These are phyloP conservation scores for Solanum sejunctum DNA, from an alignment of 257 asterid species.

Conservation along the genomic window DNA sequence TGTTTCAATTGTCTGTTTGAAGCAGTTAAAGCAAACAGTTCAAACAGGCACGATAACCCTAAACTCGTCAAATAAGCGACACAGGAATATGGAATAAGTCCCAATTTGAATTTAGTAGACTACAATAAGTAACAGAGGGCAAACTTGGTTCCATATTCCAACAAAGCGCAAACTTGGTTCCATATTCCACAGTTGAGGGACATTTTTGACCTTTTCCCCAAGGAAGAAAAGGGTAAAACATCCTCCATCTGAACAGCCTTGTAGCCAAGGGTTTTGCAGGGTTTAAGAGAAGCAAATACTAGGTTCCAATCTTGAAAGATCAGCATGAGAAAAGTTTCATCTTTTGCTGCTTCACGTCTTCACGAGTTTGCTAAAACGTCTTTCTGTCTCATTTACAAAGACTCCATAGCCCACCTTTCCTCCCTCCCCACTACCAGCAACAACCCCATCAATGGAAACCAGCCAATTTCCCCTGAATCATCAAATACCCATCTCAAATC, in stretches of 20 bases:
- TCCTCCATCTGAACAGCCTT: neutral
- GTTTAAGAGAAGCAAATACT: neutral
- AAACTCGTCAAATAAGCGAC: too few relatives aligned
- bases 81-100: too few relatives aligned
- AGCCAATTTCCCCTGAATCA: conserved; percentile 5
- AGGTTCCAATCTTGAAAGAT: neutral
- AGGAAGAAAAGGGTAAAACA: too few relatives aligned
- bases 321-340: conserved; percentile 64
- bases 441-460: neutral
- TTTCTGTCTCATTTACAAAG: conserved; percentile 17
- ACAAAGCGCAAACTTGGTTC: too few relatives aligned
- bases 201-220: too few relatives aligned
- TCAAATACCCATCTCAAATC: conserved; percentile 24
- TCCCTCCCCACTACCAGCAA: neutral
- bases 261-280: conserved; percentile 17
- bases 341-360: conserved; percentile 25
- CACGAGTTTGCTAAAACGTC: conserved; percentile 20
- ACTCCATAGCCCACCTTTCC: conserved; percentile 1
- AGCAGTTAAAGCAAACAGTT: accelerated
- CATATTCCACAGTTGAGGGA: too few relatives aligned
- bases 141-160: too few relatives aligned
- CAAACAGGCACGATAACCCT: too few relatives aligned
- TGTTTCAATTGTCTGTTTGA: too few relatives aligned
- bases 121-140: too few relatives aligned
- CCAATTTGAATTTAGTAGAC: too few relatives aligned